Conservation (phyloP, 2,329 filamentous ascomycete genomes). For the Pseudogymnoascus sp. region DNA sequence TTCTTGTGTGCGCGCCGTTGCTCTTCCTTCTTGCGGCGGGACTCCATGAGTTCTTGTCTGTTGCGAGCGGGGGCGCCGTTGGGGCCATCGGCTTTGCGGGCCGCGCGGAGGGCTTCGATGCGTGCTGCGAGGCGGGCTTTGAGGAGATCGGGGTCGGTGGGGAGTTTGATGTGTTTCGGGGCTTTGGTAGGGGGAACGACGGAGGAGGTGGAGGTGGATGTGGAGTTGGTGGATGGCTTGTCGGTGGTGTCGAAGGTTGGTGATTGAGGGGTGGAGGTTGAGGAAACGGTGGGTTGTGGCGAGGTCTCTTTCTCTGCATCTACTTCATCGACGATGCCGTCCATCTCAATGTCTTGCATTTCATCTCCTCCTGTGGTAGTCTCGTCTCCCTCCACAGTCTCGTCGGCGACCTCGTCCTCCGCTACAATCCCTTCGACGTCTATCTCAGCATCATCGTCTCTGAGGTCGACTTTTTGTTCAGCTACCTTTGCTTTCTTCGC, state of each 20-base stretch:
- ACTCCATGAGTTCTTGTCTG: slow-evolving; percentile 85
- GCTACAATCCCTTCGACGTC: slow-evolving; percentile 13
- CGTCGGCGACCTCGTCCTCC: slow-evolving; percentile 21
- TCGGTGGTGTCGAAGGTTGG: slow-evolving; percentile 49
- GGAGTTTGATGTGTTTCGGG: slow-evolving; percentile 57
- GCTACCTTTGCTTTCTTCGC: slow-evolving; percentile 27
- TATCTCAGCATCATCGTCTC: slow-evolving; percentile 24
- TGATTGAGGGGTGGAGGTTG: slow-evolving; percentile 47
- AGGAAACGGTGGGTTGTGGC: slow-evolving; percentile 23
- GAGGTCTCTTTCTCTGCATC: slow-evolving; percentile 30
- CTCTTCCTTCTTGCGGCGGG: slow-evolving; percentile 77
- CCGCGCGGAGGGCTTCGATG: slow-evolving; percentile 76
- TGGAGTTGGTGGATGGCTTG: slow-evolving; percentile 37
- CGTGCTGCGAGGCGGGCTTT: slow-evolving; percentile 71
- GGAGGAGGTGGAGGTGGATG: slow-evolving; percentile 63
- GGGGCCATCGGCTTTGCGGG: slow-evolving; percentile 76
- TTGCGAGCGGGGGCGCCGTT: slow-evolving; percentile 77
- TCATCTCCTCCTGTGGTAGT: slow-evolving; percentile 24
- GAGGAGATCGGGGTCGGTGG: slow-evolving; percentile 64
- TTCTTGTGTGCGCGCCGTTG: slow-evolving; percentile 84
- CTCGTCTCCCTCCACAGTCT: slow-evolving; percentile 19
- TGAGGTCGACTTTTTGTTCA: slow-evolving; percentile 28
- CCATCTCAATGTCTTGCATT: slow-evolving; percentile 38
- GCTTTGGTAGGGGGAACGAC: slow-evolving; percentile 50
- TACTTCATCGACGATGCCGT: slow-evolving; percentile 40